Evolutionary conservation across 2,329 filamentous ascomycete species (phyloP), one percentile per base, ranked within the genome.

Genomic region (Monosporascus sp.): DNA sequence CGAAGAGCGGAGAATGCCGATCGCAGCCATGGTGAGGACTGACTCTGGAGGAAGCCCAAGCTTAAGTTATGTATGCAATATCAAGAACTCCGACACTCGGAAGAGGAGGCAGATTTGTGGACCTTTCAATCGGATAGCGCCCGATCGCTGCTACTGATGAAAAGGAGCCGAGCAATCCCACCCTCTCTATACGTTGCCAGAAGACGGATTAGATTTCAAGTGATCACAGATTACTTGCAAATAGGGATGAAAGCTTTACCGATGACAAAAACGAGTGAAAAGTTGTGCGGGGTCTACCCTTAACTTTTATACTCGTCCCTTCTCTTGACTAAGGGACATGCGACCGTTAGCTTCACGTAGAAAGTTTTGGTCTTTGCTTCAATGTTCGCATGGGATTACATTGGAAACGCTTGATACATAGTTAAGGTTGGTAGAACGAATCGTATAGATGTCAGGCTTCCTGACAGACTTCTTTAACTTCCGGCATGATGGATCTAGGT

Each of bases 1-100:
- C 49, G 71, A 58, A 52, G 74, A 72, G 65, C 74, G 74, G 60
- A 76, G 66, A 52, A 77, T 63, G 53, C 71, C 67, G 51, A 72
- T 58, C 46, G 73, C 69, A 49, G 73, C 72, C 78, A 81, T 80
- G 54, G 55, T 60, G 54, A 51, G 51, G 53, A 43, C 44, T 50
- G 49, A 55, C 47, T 49, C 53, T 46, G 53, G 57, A 46, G 48
- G 49, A 51, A 43, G 51, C 48, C 49, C 11, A 49, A 37, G 51
- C 44, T 43, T 49, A 59, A 49, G 31, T 52, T 54, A 51, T 51
- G 53, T 54, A 52, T 53, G 51, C 45, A 46, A 52, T 51, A 46
- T 49, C 55, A 55, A 61, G 41, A 49, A 57, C 20, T 57, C 52
- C 49, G 55, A 57, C 52, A 37, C 51, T 60, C 59, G 51, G 58